Conservation (phyloP, 2,329 filamentous ascomycete genomes). For the Beauveria australis region DNA sequence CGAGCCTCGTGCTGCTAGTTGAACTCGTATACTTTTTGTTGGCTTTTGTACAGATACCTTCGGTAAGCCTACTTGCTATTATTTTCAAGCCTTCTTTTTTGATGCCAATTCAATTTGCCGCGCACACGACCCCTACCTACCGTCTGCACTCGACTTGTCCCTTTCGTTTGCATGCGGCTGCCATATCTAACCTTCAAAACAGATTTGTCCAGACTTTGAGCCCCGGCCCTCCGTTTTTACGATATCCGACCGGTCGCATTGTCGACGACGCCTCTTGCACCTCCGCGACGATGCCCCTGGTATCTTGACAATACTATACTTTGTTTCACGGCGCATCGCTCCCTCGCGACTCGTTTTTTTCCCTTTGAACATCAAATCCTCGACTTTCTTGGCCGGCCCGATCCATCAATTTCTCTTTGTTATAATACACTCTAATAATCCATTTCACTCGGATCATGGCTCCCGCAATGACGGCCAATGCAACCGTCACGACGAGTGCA, state of each 20-base stretch:
- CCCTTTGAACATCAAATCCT: not conserved
- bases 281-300: conserved; percentile 12
- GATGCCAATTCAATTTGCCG: not conserved
- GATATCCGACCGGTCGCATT: conserved; percentile 6
- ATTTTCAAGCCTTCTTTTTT: not conserved
- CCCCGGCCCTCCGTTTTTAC: not conserved
- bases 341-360: not conserved
- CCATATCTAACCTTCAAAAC: not conserved
- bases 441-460: not conserved
- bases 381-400: not conserved
- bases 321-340: conserved; percentile 3
- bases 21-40: not conserved
- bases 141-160: not conserved
- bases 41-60: not conserved
- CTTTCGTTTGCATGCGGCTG: not conserved
- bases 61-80: not conserved
- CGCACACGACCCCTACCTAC: conserved; percentile 1
- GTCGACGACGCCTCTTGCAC: not conserved
- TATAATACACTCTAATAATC: not conserved
- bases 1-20: not conserved
- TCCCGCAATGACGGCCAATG: conserved; percentile 4
- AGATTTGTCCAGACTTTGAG: not conserved
- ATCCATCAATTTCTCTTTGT: not conserved
- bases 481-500: conserved; percentile 5
- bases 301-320: conserved; percentile 1